Base-by-base conservation (phyloP, 345 rosid species). In the Chamaenerion angustifolium region DNA sequence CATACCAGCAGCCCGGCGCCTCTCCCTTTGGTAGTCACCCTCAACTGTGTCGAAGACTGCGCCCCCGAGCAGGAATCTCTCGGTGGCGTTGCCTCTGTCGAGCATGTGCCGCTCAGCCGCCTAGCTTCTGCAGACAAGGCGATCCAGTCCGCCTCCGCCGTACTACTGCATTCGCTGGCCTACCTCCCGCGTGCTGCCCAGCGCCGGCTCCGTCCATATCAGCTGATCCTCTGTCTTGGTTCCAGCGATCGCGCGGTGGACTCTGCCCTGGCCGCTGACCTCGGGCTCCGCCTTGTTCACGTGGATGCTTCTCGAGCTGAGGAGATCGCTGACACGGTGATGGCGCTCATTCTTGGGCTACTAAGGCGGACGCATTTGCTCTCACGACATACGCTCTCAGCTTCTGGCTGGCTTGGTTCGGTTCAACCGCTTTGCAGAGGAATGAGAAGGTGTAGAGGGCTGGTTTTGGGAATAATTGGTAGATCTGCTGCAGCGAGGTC, bases 141-240 rank as follows among this genome's bases (percentile, higher is more conserved):
- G 74, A 88, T 88, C 78, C 95, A 88, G 67, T 67, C 90, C 25
- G 95, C 99, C 43, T 71, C 94, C n/a, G 99, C 94, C 15, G 85
- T 93, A 45, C 75, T 93, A 62, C 71, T 93, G 64, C 96, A 93
- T 62, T 88, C 99, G 53, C 88, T 93, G 18, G 82, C 95, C 13
- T 88, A 72, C 79, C 88, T 93, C 51, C 99, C 99, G n/a, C 95
- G 99, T 5, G 99, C 99, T 16, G 99, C 95, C 51, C 96, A 93
- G 59, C 95, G 96, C 49, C 86, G 94, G 13, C 92, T 93, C 73
- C 94, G 90, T 15, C 94, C 96, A 48, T 74, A 79, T 73, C 99
- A 93, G 76, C 94, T 93, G 59, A 68, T 88, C 56, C 80, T 93
- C 11, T 93, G 96, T 65, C 88, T 93, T 52, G 99, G 99, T 49